phyloP scores from a whole-genome alignment of 495 filamentous ascomycete species.

The Mytilinidion resinicola region DNA sequence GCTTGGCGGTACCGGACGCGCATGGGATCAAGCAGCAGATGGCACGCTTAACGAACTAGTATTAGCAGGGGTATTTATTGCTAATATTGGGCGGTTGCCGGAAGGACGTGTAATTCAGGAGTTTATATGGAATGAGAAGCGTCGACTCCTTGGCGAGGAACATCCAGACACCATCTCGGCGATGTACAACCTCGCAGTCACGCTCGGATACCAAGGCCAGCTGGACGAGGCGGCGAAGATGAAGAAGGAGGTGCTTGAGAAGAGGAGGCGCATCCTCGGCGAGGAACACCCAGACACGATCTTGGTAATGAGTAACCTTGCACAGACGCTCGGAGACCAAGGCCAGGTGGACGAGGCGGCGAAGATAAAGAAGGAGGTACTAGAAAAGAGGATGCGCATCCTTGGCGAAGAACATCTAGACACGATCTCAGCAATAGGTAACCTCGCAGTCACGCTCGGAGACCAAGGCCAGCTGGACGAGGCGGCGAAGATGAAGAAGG shows the following conservation, averaged over 20 bases:
- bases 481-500: slow-evolving; percentile 20
- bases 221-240: not conserved
- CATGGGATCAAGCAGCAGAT: not conserved
- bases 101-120: not conserved
- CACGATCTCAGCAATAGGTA: slow-evolving; percentile 10
- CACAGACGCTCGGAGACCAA: not conserved
- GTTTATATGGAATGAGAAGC: not conserved
- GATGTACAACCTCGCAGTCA: slow-evolving; percentile 5
- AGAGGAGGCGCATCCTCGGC: not conserved
- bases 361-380: not conserved
- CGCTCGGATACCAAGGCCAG: not conserved
- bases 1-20: not conserved
- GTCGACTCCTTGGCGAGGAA: not conserved
- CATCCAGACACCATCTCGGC: slow-evolving; percentile 3
- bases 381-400: not conserved
- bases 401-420: slow-evolving; percentile 6
- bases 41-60: not conserved
- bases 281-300: slow-evolving; percentile 7
- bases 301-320: slow-evolving; percentile 2
- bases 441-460: slow-evolving; percentile 6
- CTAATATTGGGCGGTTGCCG: not conserved
- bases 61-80: not conserved
- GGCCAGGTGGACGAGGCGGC: not conserved
- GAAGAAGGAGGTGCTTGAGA: not conserved
- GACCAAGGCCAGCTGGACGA: slow-evolving; percentile 12